Conservation (phyloP, 495 filamentous ascomycete species). For the Alectoria sarmentosa region DNA sequence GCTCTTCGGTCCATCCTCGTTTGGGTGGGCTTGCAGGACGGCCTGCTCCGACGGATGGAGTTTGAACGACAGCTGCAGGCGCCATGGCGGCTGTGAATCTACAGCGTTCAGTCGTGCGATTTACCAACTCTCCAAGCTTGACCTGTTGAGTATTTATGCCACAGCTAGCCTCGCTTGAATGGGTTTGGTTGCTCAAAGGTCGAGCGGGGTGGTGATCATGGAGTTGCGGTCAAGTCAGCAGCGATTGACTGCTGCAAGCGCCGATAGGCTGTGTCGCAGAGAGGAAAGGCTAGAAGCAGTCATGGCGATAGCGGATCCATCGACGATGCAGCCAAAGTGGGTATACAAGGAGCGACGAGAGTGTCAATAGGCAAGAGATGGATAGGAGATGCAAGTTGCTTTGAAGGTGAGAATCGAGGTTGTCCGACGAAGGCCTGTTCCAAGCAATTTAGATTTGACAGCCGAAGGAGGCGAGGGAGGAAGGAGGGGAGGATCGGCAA, state of each 20-base stretch:
- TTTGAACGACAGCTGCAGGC: constrained; percentile 11
- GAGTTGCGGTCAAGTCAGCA: constrained; percentile 9
- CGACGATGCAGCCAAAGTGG: background rate
- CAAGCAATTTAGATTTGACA: constrained; percentile 1
- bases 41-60: background rate
- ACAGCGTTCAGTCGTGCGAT: background rate
- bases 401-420: background rate
- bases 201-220: background rate
- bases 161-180: background rate
- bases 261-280: constrained; percentile 16
- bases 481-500: constrained; percentile 19
- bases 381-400: background rate
- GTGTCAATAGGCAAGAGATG: background rate
- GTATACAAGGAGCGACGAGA: background rate
- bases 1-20: constrained; percentile 22
- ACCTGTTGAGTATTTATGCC: background rate
- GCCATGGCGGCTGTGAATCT: constrained; percentile 15
- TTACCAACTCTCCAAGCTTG: background rate
- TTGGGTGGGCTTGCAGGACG: constrained; percentile 16
- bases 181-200: background rate
- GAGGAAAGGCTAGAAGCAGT: background rate
- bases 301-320: constrained; percentile 9
- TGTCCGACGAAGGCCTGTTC: background rate
- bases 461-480: background rate
- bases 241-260: constrained; percentile 2